Evolutionary conservation across 176 grass and related monocot genomes (phyloP).

Genomic region (Paspalum vaginatum): DNA sequence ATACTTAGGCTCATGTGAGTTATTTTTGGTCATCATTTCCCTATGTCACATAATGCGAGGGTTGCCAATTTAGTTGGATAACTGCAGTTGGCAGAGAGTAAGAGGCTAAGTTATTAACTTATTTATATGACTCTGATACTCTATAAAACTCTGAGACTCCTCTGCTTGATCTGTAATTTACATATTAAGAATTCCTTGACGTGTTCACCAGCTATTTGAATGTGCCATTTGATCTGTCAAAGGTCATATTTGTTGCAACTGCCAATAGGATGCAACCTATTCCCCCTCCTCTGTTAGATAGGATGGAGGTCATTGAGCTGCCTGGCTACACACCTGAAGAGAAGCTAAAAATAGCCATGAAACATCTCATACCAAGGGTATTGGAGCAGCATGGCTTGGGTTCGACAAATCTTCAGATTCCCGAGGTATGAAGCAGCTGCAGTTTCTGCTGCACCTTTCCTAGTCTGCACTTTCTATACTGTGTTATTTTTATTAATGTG

Average conservation of each 20-base stretch:
- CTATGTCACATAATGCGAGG: not conserved
- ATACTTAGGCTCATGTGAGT: constrained; percentile 8
- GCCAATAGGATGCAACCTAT: constrained; percentile 94
- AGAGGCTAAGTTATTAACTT: not conserved
- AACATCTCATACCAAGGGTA: constrained; percentile 98
- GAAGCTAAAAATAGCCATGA: constrained; percentile 95
- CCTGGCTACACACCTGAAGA: constrained; percentile 98
- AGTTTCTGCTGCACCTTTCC: constrained; percentile 29
- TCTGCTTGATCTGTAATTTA: constrained; percentile 18
- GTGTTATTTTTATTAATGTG: constrained; percentile 8
- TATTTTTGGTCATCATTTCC: constrained; percentile 1
- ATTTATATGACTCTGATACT: constrained; percentile 27
- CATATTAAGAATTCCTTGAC: constrained; percentile 56
- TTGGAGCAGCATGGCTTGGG: constrained; percentile 93
- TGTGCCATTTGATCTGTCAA: constrained; percentile 97
- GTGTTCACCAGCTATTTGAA: constrained; percentile 86
- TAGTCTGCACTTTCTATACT: not conserved
- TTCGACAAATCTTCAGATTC: constrained; percentile 83
- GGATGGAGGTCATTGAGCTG: constrained; percentile 98
- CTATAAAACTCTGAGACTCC: not conserved
- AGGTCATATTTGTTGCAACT: constrained; percentile 97
- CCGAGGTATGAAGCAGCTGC: constrained; percentile 64
- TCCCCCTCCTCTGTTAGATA: constrained; percentile 85
- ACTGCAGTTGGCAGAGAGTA: constrained; percentile 14
- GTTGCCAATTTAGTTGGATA: constrained; percentile 7